Evolutionary conservation across 148 eudicot genomes (phyloP), one percentile per base, ranked within the genome.

Genomic region (Rhododendron griersonianum): DNA sequence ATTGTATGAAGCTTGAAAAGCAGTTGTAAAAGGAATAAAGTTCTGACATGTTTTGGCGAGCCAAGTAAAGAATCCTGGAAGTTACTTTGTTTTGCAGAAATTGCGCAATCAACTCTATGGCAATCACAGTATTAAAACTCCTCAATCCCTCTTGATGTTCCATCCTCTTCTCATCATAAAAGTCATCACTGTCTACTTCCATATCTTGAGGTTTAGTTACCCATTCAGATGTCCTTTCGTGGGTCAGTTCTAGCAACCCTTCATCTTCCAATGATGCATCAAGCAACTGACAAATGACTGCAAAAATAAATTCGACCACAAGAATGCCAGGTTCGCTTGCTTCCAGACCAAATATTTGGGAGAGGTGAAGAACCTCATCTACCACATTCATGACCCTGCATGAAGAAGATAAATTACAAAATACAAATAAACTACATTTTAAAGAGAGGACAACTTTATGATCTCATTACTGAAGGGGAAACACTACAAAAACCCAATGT

Each of bases 201-300:
- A 95, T 94, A 80, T 92, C 93, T 84, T 91, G 93, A 81, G 89
- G 85, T 87, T 78, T 88, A 44, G 86, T 81, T 59, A 86, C 84
- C 98, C 96, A 95, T 57, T 83, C 87, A 61, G 94, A 90, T 28
- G 90, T 93, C 86, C 89, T 92, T 87, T 94, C 98, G 21, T 89
- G 86, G 82, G 92, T 92, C 84, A 92, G 93, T 82, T 94, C 95
- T 85, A 95, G 86, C 84, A 95, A 90, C 84, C 95, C 98, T 90
- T 95, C 98, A 88, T 97, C 99, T 85, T 93, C 98, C 73, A 97
- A 86, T 85, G 97, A 90, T 78, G 95, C 98, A 81, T 97, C 99
- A 81, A 97, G 92, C 81, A 97, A 89, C 91, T 97, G 98, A 92
- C 98, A 94, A 77, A 94, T 92, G 83, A 90, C 89, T 35, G 95